phyloP scores from a whole-genome alignment of 768 basidiomycete species.

The Mycena sanguinolenta region DNA sequence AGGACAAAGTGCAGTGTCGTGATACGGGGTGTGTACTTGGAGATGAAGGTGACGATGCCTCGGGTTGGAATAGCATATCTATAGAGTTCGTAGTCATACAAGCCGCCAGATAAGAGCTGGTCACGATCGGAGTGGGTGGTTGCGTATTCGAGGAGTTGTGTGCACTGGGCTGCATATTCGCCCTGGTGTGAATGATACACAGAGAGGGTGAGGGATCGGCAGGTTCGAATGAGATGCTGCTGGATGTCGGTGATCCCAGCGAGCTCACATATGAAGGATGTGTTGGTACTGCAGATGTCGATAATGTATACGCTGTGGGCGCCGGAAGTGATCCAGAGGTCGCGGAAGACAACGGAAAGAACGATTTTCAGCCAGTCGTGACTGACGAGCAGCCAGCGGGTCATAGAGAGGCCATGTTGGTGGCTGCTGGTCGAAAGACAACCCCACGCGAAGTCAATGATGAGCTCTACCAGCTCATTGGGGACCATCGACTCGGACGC shows the following conservation, averaged over 20 bases:
- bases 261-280: background rate
- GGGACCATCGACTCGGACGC: background rate
- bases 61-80: background rate
- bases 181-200: too few species aligned
- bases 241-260: background rate
- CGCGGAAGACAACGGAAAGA: constrained; percentile 8
- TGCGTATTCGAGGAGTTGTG: background rate
- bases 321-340: constrained; percentile 5
- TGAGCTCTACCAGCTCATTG: constrained; percentile 12
- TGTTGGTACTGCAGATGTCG: background rate
- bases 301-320: background rate
- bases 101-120: background rate
- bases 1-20: background rate
- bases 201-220: too few species aligned
- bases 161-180: background rate
- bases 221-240: background rate
- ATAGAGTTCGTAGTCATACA: too few species aligned
- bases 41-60: background rate
- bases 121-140: background rate
- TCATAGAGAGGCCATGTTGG: constrained; percentile 1
- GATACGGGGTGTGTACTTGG: background rate
- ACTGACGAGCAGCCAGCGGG: constrained; percentile 13
- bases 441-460: background rate
- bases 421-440: constrained; percentile 14
- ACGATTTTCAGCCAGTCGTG: constrained; percentile 6